Conservation (phyloP, 495 filamentous ascomycete genomes). For the Aspergillus egyptiacus region DNA sequence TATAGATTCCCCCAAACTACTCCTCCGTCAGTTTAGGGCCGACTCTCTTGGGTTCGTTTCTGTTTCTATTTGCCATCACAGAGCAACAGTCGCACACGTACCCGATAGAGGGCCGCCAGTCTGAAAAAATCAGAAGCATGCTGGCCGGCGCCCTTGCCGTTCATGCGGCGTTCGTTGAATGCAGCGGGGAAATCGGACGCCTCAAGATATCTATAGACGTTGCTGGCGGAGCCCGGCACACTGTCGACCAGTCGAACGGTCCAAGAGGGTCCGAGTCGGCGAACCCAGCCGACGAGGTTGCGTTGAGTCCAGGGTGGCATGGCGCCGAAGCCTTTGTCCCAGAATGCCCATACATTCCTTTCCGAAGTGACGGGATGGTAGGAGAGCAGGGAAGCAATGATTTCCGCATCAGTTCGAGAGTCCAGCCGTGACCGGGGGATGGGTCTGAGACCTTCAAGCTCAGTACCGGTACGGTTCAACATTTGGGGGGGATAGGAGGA, state of each 20-base stretch:
- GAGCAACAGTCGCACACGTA: constrained; percentile 22
- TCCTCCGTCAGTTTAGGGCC: no score
- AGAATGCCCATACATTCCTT: constrained; percentile 28
- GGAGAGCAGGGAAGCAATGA: not conserved
- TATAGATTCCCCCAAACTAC: no score
- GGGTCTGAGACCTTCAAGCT: no score
- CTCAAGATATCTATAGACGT: constrained; percentile 12
- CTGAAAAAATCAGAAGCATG: constrained; percentile 24
- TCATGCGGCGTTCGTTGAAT: constrained; percentile 13
- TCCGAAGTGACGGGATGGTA: constrained; percentile 15
- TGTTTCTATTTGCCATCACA: no score
- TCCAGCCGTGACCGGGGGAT: no score
- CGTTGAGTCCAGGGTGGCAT: constrained; percentile 23
- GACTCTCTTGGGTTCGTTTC: no score
- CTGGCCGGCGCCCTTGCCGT: constrained; percentile 15
- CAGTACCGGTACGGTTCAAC: no score
- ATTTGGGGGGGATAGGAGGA: no score
- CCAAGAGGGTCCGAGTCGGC: constrained; percentile 17
- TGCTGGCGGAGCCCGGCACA: constrained; percentile 14
- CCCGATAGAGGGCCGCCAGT: constrained; percentile 11
- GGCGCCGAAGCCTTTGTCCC: constrained; percentile 17
- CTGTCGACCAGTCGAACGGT: constrained; percentile 24
- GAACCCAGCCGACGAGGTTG: constrained; percentile 23
- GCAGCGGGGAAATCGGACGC: constrained; percentile 14
- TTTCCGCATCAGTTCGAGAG: not conserved